Conservation (phyloP, 345 rosid genomes). For the Limnanthes douglasii region DNA sequence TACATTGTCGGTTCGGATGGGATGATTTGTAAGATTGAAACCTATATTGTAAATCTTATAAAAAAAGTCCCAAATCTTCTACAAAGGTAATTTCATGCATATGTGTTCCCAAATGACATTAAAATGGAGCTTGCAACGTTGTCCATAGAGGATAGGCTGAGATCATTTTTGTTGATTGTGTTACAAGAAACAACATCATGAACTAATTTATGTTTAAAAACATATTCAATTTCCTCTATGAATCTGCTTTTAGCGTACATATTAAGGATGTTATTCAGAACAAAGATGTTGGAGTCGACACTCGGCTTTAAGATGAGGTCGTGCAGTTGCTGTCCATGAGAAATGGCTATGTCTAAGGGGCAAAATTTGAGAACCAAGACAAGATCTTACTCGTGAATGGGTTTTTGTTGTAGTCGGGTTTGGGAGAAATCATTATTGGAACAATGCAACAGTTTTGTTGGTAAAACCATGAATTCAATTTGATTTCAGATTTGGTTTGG, state of each 20-base stretch:
- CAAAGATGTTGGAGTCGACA: constrained; percentile 37
- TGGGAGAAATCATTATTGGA: no score
- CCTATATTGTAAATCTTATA: constrained; percentile 45
- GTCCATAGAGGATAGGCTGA: constrained; percentile 61
- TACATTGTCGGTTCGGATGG: constrained; percentile 91
- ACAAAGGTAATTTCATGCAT: constrained; percentile 63
- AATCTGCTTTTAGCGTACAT: constrained; percentile 55
- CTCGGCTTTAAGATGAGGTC: constrained; percentile 36
- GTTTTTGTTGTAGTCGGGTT: constrained; percentile 1
- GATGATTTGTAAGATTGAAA: constrained; percentile 76
- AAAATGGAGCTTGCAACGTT: constrained; percentile 17
- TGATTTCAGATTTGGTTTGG: no score
- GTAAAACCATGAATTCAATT: no score
- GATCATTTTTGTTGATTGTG: constrained; percentile 44
- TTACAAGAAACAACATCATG: constrained; percentile 45
- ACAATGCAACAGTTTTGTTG: no score
- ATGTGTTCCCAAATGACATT: constrained; percentile 47
- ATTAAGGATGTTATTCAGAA: constrained; percentile 54
- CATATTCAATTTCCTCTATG: constrained; percentile 29
- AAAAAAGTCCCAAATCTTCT: constrained; percentile 62
- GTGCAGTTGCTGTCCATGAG: constrained; percentile 40
- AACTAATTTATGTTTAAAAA: constrained; percentile 18
- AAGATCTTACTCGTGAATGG: constrained; percentile 23
- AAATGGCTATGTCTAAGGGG: constrained; percentile 17
- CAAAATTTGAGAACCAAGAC: constrained; percentile 47